These are phyloP conservation scores for Poronia punctata DNA, from an alignment of 495 filamentous ascomycete species.

Conservation along the genomic window DNA sequence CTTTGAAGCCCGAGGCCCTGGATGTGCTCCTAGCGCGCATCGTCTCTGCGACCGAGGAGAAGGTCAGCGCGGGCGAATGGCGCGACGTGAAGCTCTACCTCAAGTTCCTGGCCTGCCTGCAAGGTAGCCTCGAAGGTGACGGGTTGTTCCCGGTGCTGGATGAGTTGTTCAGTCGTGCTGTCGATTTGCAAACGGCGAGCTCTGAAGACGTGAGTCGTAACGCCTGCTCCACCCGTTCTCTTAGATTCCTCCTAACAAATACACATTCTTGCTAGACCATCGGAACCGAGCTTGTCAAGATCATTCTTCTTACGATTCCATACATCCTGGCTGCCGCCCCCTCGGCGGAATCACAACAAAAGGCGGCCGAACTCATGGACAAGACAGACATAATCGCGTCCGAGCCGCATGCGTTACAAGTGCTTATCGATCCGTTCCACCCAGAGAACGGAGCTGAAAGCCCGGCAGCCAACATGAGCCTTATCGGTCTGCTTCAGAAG, in stretches of 20 bases:
- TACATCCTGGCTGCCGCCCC: constrained; percentile 74
- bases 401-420: constrained; percentile 72
- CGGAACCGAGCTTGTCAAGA: constrained; percentile 86
- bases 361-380: constrained; percentile 70
- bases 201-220: constrained; percentile 72
- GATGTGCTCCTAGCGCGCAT: constrained; percentile 59
- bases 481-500: constrained; percentile 77
- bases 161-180: constrained; percentile 75
- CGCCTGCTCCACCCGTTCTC: not conserved
- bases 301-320: constrained; percentile 87
- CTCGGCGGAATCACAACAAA: constrained; percentile 54
- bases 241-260: constrained; percentile 4
- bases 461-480: constrained; percentile 43
- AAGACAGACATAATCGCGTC: constrained; percentile 89
- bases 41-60: constrained; percentile 49
- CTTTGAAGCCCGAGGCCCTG: constrained; percentile 62
- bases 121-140: constrained; percentile 70
- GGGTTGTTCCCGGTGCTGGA: constrained; percentile 81
- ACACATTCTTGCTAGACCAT: constrained; percentile 53
- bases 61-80: constrained; percentile 69
- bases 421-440: constrained; percentile 76
- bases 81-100: constrained; percentile 83
- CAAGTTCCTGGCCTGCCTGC: constrained; percentile 78
- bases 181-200: constrained; percentile 82
- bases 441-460: constrained; percentile 39